These are phyloP conservation scores for Chytriomyces sp. DNA, from an alignment of 192 early-diverging fungal species.

Conservation along the genomic window DNA sequence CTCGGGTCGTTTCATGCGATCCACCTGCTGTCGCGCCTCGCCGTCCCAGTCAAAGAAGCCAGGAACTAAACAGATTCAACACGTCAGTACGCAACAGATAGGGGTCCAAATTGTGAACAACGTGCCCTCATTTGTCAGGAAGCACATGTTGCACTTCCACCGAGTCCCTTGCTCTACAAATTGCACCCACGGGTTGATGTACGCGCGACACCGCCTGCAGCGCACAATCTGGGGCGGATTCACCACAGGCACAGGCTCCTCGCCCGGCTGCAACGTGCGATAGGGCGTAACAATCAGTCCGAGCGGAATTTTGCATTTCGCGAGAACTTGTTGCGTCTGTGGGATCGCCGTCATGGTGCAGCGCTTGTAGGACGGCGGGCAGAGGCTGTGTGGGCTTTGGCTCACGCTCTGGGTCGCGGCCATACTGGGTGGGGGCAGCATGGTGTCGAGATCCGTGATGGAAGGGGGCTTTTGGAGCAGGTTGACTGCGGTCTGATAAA, in stretches of 20 bases:
- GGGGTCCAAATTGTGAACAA: not conserved
- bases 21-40: slow-evolving; percentile 72
- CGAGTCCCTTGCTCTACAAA: slow-evolving; percentile 94
- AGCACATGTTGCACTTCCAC: slow-evolving; percentile 97
- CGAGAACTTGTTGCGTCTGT: slow-evolving; percentile 75
- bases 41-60: slow-evolving; percentile 63
- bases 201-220: slow-evolving; percentile 91
- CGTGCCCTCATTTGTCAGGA: slow-evolving; percentile 83
- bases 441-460: slow-evolving; percentile 14
- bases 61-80: slow-evolving; percentile 40
- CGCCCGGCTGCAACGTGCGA: slow-evolving; percentile 68
- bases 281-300: slow-evolving; percentile 91
- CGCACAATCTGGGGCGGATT: slow-evolving; percentile 89
- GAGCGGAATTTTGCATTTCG: slow-evolving; percentile 88
- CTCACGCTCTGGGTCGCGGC: slow-evolving; percentile 42
- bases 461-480: slow-evolving; percentile 18
- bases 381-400: slow-evolving; percentile 59
- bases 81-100: not conserved
- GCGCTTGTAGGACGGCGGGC: slow-evolving; percentile 80
- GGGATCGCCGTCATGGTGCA: slow-evolving; percentile 90
- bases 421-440: slow-evolving; percentile 4
- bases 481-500: slow-evolving; percentile 2
- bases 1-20: slow-evolving; percentile 88
- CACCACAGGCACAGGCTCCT: slow-evolving; percentile 82
- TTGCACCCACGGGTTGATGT: slow-evolving; percentile 95